Percentiles rank a stretch among this genome's conserved stretches.
phyloP scores from a whole-genome alignment of 305 asterid species.

The Euphrasia arctica region DNA sequence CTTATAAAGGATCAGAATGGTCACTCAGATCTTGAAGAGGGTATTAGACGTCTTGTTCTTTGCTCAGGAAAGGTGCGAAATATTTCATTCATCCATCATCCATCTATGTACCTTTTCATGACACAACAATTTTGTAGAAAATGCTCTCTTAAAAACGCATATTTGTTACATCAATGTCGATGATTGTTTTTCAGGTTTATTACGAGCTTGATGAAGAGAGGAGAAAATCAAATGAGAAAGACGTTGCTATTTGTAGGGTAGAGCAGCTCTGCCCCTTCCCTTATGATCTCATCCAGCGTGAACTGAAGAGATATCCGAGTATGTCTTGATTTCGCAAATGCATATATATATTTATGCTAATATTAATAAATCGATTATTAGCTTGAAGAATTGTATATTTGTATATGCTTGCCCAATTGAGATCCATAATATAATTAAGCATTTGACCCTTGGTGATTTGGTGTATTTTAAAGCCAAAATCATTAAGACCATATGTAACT shows the following conservation, averaged over 20 bases:
- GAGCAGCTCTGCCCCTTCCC: constrained; percentile 99
- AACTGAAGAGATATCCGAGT: constrained; percentile 95
- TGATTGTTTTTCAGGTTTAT: constrained; percentile 48
- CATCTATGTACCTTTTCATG: not conserved
- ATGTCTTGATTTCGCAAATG: constrained; percentile 25
- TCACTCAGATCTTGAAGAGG: constrained; percentile 90
- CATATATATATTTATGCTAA: not conserved
- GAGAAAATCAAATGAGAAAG: constrained; percentile 55
- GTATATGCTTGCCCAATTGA: no score
- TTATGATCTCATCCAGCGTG: constrained; percentile 89
- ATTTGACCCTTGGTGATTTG: no score
- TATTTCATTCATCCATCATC: not conserved
- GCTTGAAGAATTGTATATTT: not conserved
- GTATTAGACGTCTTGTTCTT: constrained; percentile 84
- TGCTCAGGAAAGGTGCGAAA: constrained; percentile 94
- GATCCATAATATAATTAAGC: no score
- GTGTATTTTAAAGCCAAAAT: no score
- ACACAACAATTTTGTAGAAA: not conserved
- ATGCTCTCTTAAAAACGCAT: not conserved
- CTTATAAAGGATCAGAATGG: constrained; percentile 84
- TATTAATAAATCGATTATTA: no score
- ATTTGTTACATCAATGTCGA: not conserved
- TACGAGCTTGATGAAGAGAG: constrained; percentile 94
- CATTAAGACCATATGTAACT: not conserved
- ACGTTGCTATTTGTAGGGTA: constrained; percentile 89